Evolutionary conservation across 2,329 filamentous ascomycete species (phyloP).

Genomic region (Boeremia exigua): DNA sequence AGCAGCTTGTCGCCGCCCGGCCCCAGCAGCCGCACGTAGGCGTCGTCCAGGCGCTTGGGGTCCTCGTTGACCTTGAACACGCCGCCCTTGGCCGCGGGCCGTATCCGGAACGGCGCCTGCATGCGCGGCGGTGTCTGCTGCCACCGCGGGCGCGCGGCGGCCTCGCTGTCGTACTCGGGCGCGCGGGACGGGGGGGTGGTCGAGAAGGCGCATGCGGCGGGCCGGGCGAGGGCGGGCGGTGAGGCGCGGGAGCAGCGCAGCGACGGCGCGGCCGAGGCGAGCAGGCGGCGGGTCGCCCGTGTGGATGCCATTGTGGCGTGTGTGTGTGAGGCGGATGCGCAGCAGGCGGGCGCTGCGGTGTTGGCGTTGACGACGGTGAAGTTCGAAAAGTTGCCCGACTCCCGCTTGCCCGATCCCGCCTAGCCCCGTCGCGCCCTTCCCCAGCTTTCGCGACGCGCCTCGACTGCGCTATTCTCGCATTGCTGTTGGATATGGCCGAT

Average conservation of each 20-base stretch:
- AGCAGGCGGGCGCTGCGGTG: constrained; percentile 17
- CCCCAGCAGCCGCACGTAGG: constrained; percentile 80
- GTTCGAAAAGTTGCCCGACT: constrained; percentile 39
- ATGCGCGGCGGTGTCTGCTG: constrained; percentile 56
- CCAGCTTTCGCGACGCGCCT: constrained; percentile 19
- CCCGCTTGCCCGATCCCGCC: constrained; percentile 23
- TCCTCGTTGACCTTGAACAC: constrained; percentile 77
- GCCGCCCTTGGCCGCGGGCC: constrained; percentile 62
- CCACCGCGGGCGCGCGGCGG: constrained; percentile 55
- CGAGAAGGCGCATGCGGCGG: constrained; percentile 47
- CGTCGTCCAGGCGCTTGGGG: constrained; percentile 73
- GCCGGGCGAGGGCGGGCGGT: constrained; percentile 37
- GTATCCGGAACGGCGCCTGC: constrained; percentile 59
- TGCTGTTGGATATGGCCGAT: constrained; percentile 32
- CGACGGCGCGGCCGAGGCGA: constrained; percentile 34
- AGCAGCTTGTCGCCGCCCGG: constrained; percentile 74
- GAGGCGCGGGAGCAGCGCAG: constrained; percentile 33
- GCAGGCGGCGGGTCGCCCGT: constrained; percentile 47
- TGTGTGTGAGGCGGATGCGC: constrained; percentile 20
- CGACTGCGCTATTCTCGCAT: neutral
- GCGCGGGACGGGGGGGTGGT: constrained; percentile 30
- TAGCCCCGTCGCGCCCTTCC: constrained; percentile 27
- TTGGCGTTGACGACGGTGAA: constrained; percentile 6
- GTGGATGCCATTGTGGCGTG: constrained; percentile 56
- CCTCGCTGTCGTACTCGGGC: constrained; percentile 42